Evolutionary conservation across 202 grass and related monocot species (phyloP), one percentile per base, ranked within the genome.

Genomic region (Saccharum hybrid): DNA sequence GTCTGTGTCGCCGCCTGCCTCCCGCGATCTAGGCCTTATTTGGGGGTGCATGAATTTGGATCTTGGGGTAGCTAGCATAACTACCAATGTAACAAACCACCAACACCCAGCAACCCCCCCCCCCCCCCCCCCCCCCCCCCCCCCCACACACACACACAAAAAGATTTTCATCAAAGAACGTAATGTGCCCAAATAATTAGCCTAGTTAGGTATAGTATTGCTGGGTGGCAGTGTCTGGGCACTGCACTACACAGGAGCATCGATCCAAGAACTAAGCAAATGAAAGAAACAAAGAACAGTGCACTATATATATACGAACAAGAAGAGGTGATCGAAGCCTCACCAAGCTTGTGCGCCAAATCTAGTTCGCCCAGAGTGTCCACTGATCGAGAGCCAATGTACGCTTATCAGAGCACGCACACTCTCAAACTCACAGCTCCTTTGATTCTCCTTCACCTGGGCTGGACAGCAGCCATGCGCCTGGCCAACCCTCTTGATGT

Each of bases 301-400:
- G 14, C 14, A 51, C 48, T 49, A 6, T n/a, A 2, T 48, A 48
- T 34, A 5, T n/a, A 56, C 22, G 54, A 10, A 59, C 9, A 74
- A 18, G 68, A 75, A 80, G 63, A 83, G 62, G 33, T 59, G 56
- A 59, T 59, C 68, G 14, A 76, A 40, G 51, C 39, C 19, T 37
- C 4, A 26, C 62, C 66, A 49, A 39, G 28, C 45, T 21, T 23
- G 13, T 30, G 61, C 36, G 1, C 19, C 62, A 75, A 85, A 71
- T 77, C 40, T 39, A 11, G 19, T 41, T 79, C 37, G 14, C n/a
- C 8, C n/a, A 59, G 46, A 49, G 26, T 26, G 8, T 2, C 39
- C 39, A 41, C 12, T 0, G 13, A 15, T 4, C 7, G 52, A 56
- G 18, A 56, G 52, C 52, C 52, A 56, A 56, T 56, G 52, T 26